Conservation (phyloP, 495 filamentous ascomycete species). For the Aspergillus nanangensis region DNA sequence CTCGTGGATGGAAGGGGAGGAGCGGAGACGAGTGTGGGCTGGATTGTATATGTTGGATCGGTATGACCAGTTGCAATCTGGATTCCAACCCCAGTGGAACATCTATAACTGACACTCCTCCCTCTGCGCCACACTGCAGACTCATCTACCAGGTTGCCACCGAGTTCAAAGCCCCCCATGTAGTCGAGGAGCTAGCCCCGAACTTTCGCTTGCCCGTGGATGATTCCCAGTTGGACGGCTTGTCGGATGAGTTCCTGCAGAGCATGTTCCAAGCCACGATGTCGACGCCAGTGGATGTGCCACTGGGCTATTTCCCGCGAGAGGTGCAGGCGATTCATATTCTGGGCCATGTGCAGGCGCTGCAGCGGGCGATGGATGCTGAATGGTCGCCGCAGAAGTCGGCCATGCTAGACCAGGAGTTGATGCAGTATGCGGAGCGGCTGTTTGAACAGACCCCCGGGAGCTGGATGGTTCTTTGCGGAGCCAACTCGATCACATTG, state of each 20-base stretch:
- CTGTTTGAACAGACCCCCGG: constrained; percentile 5
- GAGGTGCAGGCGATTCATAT: not conserved
- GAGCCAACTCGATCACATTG: not conserved
- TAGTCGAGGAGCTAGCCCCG: not conserved
- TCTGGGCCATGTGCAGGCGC: constrained; percentile 3
- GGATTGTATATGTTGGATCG: constrained; percentile 4
- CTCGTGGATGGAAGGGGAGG: not conserved
- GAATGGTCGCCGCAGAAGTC: not conserved
- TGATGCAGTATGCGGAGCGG: not conserved
- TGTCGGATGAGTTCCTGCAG: not conserved
- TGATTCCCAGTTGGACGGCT: not conserved
- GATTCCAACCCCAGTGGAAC: too few species aligned
- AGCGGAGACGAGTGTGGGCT: constrained; percentile 1
- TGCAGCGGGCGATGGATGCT: not conserved
- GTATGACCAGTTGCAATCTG: too few species aligned
- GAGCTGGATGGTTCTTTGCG: constrained; percentile 2
- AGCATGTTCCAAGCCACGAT: not conserved
- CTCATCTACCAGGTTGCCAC: not conserved
- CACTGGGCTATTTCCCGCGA: constrained; percentile 2
- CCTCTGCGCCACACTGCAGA: too few species aligned
- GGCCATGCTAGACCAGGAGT: not conserved
- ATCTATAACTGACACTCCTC: not conserved
- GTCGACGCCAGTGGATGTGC: not conserved
- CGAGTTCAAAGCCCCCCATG: not conserved
- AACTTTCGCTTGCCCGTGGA: not conserved